Evolutionary conservation across 345 rosid genomes (phyloP).

Genomic region (Populus nigra): DNA sequence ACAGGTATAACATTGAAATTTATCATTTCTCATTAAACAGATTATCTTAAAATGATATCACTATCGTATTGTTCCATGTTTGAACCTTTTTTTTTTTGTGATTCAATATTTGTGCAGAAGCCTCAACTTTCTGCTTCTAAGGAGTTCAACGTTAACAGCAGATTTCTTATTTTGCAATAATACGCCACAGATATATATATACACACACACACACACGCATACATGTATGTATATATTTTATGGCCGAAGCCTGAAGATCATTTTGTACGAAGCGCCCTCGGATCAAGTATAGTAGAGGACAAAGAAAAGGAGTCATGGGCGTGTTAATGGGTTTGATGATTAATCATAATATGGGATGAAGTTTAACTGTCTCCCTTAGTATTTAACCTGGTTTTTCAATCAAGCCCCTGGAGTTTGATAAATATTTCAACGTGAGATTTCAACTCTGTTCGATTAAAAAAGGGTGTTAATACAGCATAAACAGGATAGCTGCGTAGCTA

Average conservation of each 20-base stretch:
- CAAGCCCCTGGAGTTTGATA: not conserved
- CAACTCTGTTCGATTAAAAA: too few species aligned
- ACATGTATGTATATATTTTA: not conserved
- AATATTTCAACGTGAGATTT: not conserved
- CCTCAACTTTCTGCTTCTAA: slow-evolving; percentile 17
- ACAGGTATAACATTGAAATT: too few species aligned
- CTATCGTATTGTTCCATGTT: not conserved
- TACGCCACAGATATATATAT: too few species aligned
- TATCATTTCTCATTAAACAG: not conserved
- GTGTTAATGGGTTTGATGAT: not conserved
- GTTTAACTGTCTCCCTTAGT: not conserved
- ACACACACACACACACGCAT: too few species aligned
- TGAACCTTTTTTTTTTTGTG: not conserved
- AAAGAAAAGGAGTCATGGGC: not conserved
- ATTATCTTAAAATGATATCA: not conserved
- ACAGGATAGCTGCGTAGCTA: too few species aligned
- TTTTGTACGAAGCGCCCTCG: not conserved
- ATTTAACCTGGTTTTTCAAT: not conserved
- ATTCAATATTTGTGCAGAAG: not conserved
- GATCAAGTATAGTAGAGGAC: not conserved
- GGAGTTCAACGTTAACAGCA: not conserved
- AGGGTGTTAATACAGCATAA: too few species aligned
- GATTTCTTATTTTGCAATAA: not conserved
- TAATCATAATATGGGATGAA: not conserved
- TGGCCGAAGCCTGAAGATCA: not conserved